A percentile compares a stretch with the other conserved stretches of the same genome.
phyloP scores from a whole-genome alignment of 192 early-diverging fungal species.

The Coemansia sp. region DNA sequence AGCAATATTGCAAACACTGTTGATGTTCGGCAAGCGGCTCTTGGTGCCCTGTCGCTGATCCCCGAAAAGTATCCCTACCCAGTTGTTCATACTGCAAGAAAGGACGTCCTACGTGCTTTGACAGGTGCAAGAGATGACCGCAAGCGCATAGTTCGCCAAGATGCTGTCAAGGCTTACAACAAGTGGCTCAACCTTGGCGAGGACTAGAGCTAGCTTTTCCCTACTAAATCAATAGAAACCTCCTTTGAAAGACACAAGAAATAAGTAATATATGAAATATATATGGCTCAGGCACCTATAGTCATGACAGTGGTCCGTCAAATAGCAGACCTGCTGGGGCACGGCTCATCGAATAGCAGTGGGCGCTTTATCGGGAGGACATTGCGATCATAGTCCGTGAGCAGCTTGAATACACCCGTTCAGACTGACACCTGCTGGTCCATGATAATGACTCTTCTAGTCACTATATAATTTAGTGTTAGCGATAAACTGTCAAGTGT shows the following conservation, averaged over 20 bases:
- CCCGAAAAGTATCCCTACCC: slow-evolving; percentile 66
- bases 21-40: slow-evolving; percentile 72
- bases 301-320: neutral
- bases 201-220: neutral
- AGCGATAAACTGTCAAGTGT: no score
- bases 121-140: slow-evolving; percentile 76
- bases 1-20: slow-evolving; percentile 27
- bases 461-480: no score
- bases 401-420: slow-evolving; percentile 94
- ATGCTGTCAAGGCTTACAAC: slow-evolving; percentile 84
- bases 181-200: slow-evolving; percentile 72
- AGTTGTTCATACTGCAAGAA: slow-evolving; percentile 65
- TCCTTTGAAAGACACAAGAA: neutral
- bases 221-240: neutral
- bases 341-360: slow-evolving; percentile 67
- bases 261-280: neutral
- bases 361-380: slow-evolving; percentile 59
- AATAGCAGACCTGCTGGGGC: slow-evolving; percentile 5
- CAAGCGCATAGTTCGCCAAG: slow-evolving; percentile 83
- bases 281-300: neutral
- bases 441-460: slow-evolving; percentile 81
- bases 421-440: slow-evolving; percentile 97
- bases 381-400: slow-evolving; percentile 70
- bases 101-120: slow-evolving; percentile 65
- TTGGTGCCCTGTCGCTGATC: slow-evolving; percentile 68